Evolutionary conservation across 2,329 filamentous ascomycete species (phyloP).

Genomic region (Arthrinium phaeospermum): DNA sequence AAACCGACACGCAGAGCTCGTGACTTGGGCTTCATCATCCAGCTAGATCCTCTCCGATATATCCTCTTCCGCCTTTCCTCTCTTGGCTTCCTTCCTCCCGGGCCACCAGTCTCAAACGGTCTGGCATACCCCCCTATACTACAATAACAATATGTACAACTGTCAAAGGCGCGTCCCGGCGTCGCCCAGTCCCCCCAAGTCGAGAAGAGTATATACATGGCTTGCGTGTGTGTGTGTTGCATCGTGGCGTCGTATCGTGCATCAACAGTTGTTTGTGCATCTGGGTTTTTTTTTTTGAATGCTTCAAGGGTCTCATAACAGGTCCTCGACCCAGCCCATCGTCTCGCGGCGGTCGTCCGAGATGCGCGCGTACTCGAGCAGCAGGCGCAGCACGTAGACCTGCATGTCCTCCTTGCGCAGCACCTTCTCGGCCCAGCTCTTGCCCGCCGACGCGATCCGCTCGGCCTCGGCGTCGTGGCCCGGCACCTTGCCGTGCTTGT

Average conservation of each 20-base stretch:
- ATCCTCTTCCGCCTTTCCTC: not conserved
- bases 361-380: constrained; percentile 67
- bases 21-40: not conserved
- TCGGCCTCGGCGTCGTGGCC: constrained; percentile 64
- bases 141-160: not conserved
- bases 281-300: no score
- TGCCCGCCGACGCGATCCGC: constrained; percentile 69
- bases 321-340: constrained; percentile 62
- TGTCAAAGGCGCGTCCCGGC: no score
- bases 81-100: not conserved
- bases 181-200: no score
- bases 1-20: not conserved
- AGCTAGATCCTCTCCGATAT: not conserved
- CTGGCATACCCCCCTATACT: not conserved
- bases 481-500: constrained; percentile 30
- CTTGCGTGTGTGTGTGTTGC: not conserved
- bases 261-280: not conserved
- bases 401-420: constrained; percentile 76
- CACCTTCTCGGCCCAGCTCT: constrained; percentile 71
- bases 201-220: no score
- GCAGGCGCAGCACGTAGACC: constrained; percentile 69
- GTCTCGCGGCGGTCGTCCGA: constrained; percentile 55
- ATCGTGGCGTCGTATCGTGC: not conserved
- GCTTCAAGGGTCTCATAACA: constrained; percentile 34
- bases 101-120: not conserved